A percentile compares a stretch with the other conserved stretches of the same genome.
These are phyloP conservation scores for Pythium sukuiense DNA, from an alignment of 352 stramenopile genomes.

Conservation along the genomic window DNA sequence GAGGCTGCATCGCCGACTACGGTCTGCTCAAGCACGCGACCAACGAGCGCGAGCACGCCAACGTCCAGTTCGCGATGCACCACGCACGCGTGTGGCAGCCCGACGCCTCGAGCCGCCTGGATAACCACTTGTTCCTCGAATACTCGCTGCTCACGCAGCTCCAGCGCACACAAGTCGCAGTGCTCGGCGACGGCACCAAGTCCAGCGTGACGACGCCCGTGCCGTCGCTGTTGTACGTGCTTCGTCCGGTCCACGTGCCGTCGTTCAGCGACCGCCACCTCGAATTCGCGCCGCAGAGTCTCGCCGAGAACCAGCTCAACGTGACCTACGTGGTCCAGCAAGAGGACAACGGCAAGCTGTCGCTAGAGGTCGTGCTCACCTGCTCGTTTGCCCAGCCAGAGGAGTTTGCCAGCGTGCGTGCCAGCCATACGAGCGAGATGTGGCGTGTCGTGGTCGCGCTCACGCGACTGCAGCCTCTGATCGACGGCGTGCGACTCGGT, in stretches of 20 bases:
- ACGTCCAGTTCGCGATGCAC: conserved; percentile 51
- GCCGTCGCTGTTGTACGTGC: conserved; percentile 65
- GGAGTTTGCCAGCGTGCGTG: conserved; percentile 23
- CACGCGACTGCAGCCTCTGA: conserved; percentile 54
- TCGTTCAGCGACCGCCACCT: conserved; percentile 31
- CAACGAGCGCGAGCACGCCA: conserved; percentile 63
- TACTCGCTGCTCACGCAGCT: conserved; percentile 65
- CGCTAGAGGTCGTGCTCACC: conserved; percentile 64
- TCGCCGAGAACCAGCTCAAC: conserved; percentile 48
- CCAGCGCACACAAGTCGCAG: conserved; percentile 52
- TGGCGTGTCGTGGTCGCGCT: conserved; percentile 56
- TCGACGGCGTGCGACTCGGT: conserved; percentile 30
- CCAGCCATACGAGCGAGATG: conserved; percentile 48
- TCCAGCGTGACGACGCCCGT: conserved; percentile 35
- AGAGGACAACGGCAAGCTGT: conserved; percentile 32
- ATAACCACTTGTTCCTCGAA: conserved; percentile 55
- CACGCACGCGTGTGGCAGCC: conserved; percentile 33
- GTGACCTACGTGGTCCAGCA: conserved; percentile 80
- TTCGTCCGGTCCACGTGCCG: conserved; percentile 44
- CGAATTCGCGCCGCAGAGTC: conserved; percentile 34
- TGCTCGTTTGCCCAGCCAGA: conserved; percentile 28
- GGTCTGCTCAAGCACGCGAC: conserved; percentile 52
- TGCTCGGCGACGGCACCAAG: conserved; percentile 23
- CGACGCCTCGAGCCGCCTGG: conserved; percentile 10
- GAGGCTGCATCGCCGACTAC: conserved; percentile 45